A percentile compares a stretch with the other conserved stretches of the same genome.
Conservation (phyloP, 495 filamentous ascomycete genomes). For the Aspergillus biplanus region DNA sequence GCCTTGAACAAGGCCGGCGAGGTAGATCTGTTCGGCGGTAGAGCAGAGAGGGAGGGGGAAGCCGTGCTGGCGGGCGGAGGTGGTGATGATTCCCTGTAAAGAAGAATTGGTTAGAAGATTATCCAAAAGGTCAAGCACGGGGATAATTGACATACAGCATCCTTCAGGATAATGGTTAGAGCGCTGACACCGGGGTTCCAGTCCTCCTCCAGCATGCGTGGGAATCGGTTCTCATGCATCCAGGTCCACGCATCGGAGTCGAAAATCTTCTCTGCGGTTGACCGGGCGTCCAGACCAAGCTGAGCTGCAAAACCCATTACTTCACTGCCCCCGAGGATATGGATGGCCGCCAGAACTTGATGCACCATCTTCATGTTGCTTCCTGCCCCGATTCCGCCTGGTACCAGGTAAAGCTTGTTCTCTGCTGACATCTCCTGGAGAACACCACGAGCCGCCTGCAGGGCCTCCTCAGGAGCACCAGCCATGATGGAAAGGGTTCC, state of each 20-base stretch:
- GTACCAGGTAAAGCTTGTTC: conserved; percentile 72
- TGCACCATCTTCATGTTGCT: conserved; percentile 90
- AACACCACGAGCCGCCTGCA: conserved; percentile 61
- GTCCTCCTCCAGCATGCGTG: conserved; percentile 69
- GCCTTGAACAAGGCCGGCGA: conserved; percentile 60
- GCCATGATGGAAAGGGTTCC: conserved; percentile 84
- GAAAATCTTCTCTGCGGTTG: conserved; percentile 60
- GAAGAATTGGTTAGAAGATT: not conserved
- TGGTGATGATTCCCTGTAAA: conserved; percentile 69
- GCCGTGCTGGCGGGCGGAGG: conserved; percentile 58
- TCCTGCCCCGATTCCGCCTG: conserved; percentile 74
- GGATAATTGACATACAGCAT: conserved; percentile 55
- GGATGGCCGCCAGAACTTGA: conserved; percentile 77
- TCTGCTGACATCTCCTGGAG: conserved; percentile 63
- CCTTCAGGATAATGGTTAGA: conserved; percentile 78
- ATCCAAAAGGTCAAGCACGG: not conserved
- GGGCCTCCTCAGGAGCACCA: conserved; percentile 59
- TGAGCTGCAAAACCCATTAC: conserved; percentile 72
- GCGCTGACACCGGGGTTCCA: conserved; percentile 68
- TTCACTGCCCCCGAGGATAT: conserved; percentile 75
- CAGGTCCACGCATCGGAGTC: conserved; percentile 67
- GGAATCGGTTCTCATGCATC: conserved; percentile 80
- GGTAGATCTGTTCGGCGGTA: conserved; percentile 73
- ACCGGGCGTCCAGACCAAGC: conserved; percentile 64
- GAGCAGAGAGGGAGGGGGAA: conserved; percentile 73